Percentiles rank a stretch among this genome's conserved stretches.
Conservation (phyloP, 2,329 filamentous ascomycete species). For the Calonectria montana region DNA sequence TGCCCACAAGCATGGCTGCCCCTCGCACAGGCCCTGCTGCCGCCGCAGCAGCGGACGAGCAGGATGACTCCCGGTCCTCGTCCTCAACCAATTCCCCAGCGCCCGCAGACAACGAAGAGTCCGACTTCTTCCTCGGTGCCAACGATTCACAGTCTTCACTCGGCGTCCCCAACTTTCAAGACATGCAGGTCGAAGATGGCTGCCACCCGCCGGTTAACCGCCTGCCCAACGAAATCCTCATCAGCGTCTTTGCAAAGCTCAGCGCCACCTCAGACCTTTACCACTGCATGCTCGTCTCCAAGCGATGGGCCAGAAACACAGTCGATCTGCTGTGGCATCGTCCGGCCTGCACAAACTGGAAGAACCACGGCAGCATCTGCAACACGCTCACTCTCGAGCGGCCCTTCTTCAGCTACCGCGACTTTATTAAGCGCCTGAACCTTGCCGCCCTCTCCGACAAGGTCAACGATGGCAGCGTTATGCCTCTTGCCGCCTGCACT, state of each 20-base stretch:
- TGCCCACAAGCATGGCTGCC: slow-evolving; percentile 37
- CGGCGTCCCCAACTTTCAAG: slow-evolving; percentile 80
- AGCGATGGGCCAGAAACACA: slow-evolving; percentile 90
- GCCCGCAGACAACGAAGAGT: slow-evolving; percentile 87
- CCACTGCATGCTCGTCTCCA: slow-evolving; percentile 93
- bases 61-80: slow-evolving; percentile 67
- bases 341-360: slow-evolving; percentile 89
- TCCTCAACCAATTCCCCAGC: slow-evolving; percentile 81
- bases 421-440: slow-evolving; percentile 93
- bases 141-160: slow-evolving; percentile 96
- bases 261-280: slow-evolving; percentile 80
- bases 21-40: slow-evolving; percentile 34
- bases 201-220: slow-evolving; percentile 84
- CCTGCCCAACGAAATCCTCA: slow-evolving; percentile 93
- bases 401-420: slow-evolving; percentile 89
- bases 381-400: slow-evolving; percentile 76
- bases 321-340: slow-evolving; percentile 96
- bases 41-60: slow-evolving; percentile 48
- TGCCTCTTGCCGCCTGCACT: slow-evolving; percentile 85
- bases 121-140: slow-evolving; percentile 88
- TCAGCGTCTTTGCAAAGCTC: slow-evolving; percentile 90
- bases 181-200: slow-evolving; percentile 76
- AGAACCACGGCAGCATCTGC: slow-evolving; percentile 83
- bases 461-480: slow-evolving; percentile 90
- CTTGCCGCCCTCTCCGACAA: slow-evolving; percentile 79